These are phyloP conservation scores for Dactylonectria estremocensis DNA, from an alignment of 2,329 filamentous ascomycete genomes.

Conservation along the genomic window DNA sequence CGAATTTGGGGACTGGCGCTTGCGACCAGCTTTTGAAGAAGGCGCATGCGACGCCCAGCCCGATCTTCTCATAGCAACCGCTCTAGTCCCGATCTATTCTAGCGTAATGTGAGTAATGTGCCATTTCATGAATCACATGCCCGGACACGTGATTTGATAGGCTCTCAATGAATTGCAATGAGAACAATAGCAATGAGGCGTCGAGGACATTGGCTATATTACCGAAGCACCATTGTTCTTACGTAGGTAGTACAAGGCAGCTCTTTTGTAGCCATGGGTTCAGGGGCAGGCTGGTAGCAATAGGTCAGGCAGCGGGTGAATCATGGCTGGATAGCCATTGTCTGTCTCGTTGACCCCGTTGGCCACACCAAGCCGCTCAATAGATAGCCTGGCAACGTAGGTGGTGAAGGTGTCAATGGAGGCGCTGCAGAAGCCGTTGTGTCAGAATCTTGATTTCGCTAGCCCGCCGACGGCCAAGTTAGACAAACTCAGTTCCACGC, in stretches of 20 bases:
- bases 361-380: no score
- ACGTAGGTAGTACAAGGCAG: neutral
- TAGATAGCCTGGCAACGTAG: no score
- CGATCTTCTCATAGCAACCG: constrained; percentile 51
- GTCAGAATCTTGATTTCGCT: neutral
- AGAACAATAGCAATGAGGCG: constrained; percentile 1
- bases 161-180: neutral
- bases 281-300: no score
- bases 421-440: no score
- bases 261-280: neutral
- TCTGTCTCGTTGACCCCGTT: no score
- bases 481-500: neutral
- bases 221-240: neutral
- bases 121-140: constrained; percentile 36
- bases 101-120: constrained; percentile 20
- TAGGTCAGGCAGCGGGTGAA: no score
- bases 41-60: constrained; percentile 42
- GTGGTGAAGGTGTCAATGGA: no score
- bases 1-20: constrained; percentile 37
- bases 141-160: constrained; percentile 31
- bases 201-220: no score
- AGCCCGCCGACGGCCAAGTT: neutral
- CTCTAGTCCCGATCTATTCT: constrained; percentile 47
- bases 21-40: constrained; percentile 49
- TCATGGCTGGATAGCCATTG: no score